Base-by-base conservation (phyloP, 495 filamentous ascomycete genomes). In the Monascus purpureus region DNA sequence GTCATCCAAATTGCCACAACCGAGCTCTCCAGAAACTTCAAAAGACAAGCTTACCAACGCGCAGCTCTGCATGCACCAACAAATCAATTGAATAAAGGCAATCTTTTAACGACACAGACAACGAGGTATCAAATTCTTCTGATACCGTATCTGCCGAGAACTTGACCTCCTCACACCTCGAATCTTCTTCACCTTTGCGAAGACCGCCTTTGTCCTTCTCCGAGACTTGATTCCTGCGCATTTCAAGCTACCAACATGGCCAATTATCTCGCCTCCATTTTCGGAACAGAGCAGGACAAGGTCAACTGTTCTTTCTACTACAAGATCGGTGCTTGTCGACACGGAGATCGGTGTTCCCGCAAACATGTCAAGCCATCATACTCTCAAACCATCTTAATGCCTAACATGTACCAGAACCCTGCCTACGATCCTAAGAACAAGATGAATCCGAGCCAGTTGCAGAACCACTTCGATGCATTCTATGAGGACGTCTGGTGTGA, bases 401-500 rank as follows among this genome's bases (percentile, higher is more conserved):
- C 90, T 11, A 94, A 94, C 63, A 80, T 97, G 46, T 97, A 97
- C 69, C 90, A 97, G 55, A 97, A 97, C 67, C 90, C 90, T 6
- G 84, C 85, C 45, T 93, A 92, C 72, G 86, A 96, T 53, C 80
- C 83, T 26, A 93, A 93, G 63, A 90, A 76, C 67, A 87, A 87
- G 60, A 92, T 95, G 81, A 93, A 90, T 61, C 54, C 85, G 8
- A 74, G 67, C 40, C 90, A 97, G 67, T 76, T 94, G 52, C 88
- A 95, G 63, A 92, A 88, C 63, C 90, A 97, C 67, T 97, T 96
- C 52, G 92, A 97, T 61, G 88, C 90, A 44, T 97, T 97, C 65
- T 97, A 97, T 67, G 90, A 97, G 64, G 90, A 97, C 56, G 78
- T 97, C 42, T 97, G 90, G 84, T 94, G 88, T 67, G 90, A 97